Base-by-base conservation (phyloP, 441 rosid genomes). In the Mallotus japonicus region DNA sequence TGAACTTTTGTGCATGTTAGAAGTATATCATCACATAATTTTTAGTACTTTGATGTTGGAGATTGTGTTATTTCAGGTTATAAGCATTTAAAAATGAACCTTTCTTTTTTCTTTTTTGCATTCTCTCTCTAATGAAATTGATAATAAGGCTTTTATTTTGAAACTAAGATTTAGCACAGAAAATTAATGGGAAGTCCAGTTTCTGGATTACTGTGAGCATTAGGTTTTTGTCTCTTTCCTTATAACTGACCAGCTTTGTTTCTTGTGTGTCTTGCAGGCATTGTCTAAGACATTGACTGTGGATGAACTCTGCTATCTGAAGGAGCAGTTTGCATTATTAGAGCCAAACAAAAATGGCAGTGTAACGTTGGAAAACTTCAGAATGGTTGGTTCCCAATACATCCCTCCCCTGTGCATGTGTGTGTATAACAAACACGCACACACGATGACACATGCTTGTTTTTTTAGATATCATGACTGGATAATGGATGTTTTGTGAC, bases 201-300 rank as follows among this genome's bases (percentile, higher is more conserved):
- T 66, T 17, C 8, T 42, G 56, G 9, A 11, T 67, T 28, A 22
- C 37, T 44, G n/a, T 62, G 42, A 67, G 65, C 65, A 19, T 58
- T 24, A 2, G 22, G 14, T 32, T 66, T 73, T 72, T 13, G 55
- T 58, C 16, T 19, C 20, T 67, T 47, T 20, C 64, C 12, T 61
- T 62, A 46, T 61, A 50, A 67, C 70, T 15, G 57, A 67, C 63
- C 9, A 53, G 34, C 62, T 56, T 24, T 67, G 6, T 37, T 20
- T 65, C 72, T 70, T 17, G 56, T 57, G 32, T 62, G 14, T 75
- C 12, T 73, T 78, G 62, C 90, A 95, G 99, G 97, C 98, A 24
- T 80, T 95, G 83, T 86, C 97, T 34, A 91, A 89, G 90, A 90
- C 97, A 47, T 75, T 91, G 79, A 81, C 87, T 49, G 79, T 34